These are phyloP conservation scores for Suhomyces canberraensis DNA, from an alignment of 805 yeast species.

Conservation along the genomic window DNA sequence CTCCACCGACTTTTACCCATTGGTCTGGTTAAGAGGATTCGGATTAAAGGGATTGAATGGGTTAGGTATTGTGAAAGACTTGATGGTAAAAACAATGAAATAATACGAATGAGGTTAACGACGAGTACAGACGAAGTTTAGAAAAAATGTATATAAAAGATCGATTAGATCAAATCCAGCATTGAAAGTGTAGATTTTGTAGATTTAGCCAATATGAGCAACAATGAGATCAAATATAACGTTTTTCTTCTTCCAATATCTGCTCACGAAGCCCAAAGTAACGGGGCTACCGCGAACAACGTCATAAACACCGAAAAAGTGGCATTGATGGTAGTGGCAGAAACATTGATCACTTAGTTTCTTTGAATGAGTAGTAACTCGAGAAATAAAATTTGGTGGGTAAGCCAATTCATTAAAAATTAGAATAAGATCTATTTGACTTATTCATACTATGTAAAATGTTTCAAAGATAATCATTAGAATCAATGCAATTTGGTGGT, in stretches of 20 bases:
- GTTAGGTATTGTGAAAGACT: slow-evolving; percentile 61
- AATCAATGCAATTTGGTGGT: no score
- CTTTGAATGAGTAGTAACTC: no score
- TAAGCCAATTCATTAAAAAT: no score
- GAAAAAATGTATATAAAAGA: no score
- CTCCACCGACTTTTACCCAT: slow-evolving; percentile 65
- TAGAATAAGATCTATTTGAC: no score
- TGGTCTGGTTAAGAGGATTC: slow-evolving; percentile 69
- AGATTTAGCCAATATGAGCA: slow-evolving; percentile 27
- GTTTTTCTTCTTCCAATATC: slow-evolving; percentile 48
- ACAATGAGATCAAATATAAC: slow-evolving; percentile 24
- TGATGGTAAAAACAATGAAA: slow-evolving; percentile 50
- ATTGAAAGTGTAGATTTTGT: no score
- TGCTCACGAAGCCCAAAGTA: slow-evolving; percentile 54
- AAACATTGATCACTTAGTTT: slow-evolving; percentile 38
- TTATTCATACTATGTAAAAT: no score
- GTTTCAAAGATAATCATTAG: no score
- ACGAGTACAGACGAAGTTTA: no score
- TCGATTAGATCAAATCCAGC: no score
- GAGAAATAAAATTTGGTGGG: no score
- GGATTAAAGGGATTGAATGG: slow-evolving; percentile 73
- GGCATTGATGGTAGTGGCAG: slow-evolving; percentile 46
- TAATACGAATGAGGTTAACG: no score
- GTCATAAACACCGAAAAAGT: slow-evolving; percentile 59
- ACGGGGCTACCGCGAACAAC: slow-evolving; percentile 52